phyloP scores from a whole-genome alignment of 257 asterid genomes.

The Lycium ferocissimum region DNA sequence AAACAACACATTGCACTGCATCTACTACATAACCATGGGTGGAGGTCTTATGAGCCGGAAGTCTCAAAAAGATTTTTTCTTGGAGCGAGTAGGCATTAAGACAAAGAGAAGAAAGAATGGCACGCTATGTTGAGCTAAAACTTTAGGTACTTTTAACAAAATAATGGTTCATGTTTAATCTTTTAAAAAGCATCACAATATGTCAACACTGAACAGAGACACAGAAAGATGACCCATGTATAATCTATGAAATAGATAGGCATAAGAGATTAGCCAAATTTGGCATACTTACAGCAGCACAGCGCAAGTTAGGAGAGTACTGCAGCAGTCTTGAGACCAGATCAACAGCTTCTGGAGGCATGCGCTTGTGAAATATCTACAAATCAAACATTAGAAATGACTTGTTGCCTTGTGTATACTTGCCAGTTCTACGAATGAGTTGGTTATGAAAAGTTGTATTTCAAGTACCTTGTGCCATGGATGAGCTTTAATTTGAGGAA shows the following conservation, averaged over 20 bases:
- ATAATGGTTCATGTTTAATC: background rate
- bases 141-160: background rate
- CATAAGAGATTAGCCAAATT: background rate
- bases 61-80: background rate
- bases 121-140: background rate
- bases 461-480: constrained; percentile 69
- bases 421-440: background rate
- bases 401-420: background rate
- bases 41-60: background rate
- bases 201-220: background rate
- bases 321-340: constrained; percentile 66
- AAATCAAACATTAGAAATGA: constrained; percentile 21
- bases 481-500: constrained; percentile 71
- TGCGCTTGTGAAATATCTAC: constrained; percentile 64
- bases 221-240: background rate
- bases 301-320: constrained; percentile 66
- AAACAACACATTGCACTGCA: background rate
- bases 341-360: constrained; percentile 76
- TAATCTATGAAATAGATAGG: background rate
- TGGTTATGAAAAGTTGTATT: background rate
- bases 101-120: background rate
- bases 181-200: background rate
- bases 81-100: background rate
- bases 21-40: background rate
- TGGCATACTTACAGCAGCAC: constrained; percentile 56